Percentiles rank a stretch among this genome's conserved stretches.
Evolutionary conservation across 441 rosid genomes (phyloP).

Genomic region (Populus hybrid): DNA sequence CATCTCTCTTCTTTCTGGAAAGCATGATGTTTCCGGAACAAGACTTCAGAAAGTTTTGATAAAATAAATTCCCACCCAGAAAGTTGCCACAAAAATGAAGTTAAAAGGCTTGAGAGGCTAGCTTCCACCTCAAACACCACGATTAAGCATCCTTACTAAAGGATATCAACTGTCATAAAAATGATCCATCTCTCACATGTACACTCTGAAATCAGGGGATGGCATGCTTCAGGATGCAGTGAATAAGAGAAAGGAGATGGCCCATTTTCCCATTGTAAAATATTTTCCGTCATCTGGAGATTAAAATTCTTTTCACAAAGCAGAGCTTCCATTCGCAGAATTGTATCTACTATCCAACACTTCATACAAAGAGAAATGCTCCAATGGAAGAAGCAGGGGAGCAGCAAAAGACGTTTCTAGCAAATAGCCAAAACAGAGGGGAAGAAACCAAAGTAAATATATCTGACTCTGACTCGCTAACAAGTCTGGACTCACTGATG

Average conservation of each 20-base stretch:
- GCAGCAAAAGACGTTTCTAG: too few relatives aligned
- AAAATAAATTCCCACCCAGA: neutral
- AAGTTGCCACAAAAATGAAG: conserved; percentile 1
- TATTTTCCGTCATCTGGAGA: neutral
- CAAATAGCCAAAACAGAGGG: too few relatives aligned
- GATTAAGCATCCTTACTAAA: neutral
- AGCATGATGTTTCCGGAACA: neutral
- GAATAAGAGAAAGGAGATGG: neutral
- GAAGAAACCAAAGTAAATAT: too few relatives aligned
- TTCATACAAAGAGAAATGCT: too few relatives aligned
- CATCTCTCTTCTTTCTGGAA: neutral
- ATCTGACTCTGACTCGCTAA: too few relatives aligned
- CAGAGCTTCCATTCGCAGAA: too few relatives aligned
- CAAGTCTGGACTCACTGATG: too few relatives aligned
- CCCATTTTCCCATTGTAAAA: neutral
- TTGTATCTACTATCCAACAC: too few relatives aligned
- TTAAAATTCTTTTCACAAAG: neutral
- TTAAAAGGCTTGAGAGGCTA: conserved; percentile 5
- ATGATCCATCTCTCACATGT: neutral
- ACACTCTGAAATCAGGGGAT: neutral
- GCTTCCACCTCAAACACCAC: conserved; percentile 12
- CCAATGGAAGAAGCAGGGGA: too few relatives aligned
- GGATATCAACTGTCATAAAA: neutral
- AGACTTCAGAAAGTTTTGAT: neutral
- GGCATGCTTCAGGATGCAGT: neutral